phyloP scores from a whole-genome alignment of 2,329 filamentous ascomycete species.

The Passalora sequoiae region DNA sequence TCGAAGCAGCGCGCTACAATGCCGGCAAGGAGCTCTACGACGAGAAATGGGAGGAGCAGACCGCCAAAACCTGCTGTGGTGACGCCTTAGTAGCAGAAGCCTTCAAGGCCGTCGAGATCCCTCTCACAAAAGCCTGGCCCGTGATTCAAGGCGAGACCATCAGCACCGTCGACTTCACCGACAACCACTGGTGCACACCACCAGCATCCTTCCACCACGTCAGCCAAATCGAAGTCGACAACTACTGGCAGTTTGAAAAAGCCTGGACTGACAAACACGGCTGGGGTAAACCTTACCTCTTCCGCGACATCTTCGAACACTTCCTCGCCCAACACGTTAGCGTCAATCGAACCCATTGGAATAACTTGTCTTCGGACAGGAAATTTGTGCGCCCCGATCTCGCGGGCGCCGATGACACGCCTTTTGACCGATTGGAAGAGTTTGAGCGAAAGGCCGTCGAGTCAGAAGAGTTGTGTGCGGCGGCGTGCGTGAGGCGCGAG shows the following conservation, averaged over 20 bases:
- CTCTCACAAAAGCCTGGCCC: conserved; percentile 42
- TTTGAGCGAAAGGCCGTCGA: conserved; percentile 27
- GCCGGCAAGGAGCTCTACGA: conserved; percentile 37
- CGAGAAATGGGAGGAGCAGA: conserved; percentile 39
- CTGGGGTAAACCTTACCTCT: conserved; percentile 33
- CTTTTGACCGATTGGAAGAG: conserved; percentile 21
- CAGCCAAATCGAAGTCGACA: conserved; percentile 27
- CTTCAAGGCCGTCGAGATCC: conserved; percentile 43
- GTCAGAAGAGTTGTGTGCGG: conserved; percentile 28
- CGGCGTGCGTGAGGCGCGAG: conserved; percentile 25
- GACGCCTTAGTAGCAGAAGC: conserved; percentile 50
- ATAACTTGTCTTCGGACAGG: conserved; percentile 31
- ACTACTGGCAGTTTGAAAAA: conserved; percentile 31
- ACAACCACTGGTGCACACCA: conserved; percentile 42
- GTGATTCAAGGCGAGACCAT: conserved; percentile 44
- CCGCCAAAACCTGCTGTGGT: conserved; percentile 50
- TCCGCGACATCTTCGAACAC: conserved; percentile 31
- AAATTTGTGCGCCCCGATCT: conserved; percentile 24
- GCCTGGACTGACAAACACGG: conserved; percentile 29
- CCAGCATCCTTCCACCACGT: conserved; percentile 39
- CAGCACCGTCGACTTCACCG: conserved; percentile 39
- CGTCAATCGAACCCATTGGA: conserved; percentile 31
- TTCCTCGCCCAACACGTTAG: conserved; percentile 31
- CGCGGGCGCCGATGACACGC: conserved; percentile 18
- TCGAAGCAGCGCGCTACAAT: conserved; percentile 36